phyloP scores from a whole-genome alignment of 2,329 filamentous ascomycete genomes.

The Chrysosporium queenslandicum region DNA sequence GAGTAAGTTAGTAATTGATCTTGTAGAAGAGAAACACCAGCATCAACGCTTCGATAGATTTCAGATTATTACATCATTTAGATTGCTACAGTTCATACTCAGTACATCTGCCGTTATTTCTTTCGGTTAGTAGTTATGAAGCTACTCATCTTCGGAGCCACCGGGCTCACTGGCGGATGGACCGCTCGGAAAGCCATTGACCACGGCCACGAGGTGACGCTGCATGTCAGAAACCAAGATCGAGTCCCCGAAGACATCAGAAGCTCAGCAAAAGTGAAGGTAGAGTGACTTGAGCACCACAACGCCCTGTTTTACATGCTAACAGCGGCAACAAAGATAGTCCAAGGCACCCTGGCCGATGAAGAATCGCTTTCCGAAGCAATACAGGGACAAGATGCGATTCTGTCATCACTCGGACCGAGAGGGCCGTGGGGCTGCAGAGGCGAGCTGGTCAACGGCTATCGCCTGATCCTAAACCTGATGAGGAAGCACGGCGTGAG shows the following conservation, averaged over 20 bases:
- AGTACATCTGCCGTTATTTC: background rate
- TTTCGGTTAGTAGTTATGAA: slow-evolving; percentile 19
- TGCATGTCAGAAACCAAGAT: slow-evolving; percentile 19
- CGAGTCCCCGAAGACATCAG: slow-evolving; percentile 15
- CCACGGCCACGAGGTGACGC: slow-evolving; percentile 15
- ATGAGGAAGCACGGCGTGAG: slow-evolving; percentile 25
- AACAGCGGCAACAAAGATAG: slow-evolving; percentile 7
- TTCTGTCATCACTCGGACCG: slow-evolving; percentile 19
- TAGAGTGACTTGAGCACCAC: background rate
- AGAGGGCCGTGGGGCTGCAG: background rate
- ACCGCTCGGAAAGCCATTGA: slow-evolving; percentile 14
- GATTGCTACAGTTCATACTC: no score
- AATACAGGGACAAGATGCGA: slow-evolving; percentile 18
- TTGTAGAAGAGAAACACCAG: no score
- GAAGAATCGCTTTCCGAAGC: slow-evolving; percentile 15
- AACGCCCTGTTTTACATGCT: background rate
- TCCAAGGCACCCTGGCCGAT: slow-evolving; percentile 13
- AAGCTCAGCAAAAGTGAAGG: slow-evolving; percentile 14
- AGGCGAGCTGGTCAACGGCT: slow-evolving; percentile 12
- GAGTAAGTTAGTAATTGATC: no score
- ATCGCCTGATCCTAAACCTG: slow-evolving; percentile 19
- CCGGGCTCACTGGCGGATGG: slow-evolving; percentile 9
- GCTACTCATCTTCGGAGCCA: slow-evolving; percentile 17
- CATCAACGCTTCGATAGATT: no score
- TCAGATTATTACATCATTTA: no score